Evolutionary conservation across 306 rosid species (phyloP), one percentile per base, ranked within the genome.

Genomic region (Corylus heterophylla): DNA sequence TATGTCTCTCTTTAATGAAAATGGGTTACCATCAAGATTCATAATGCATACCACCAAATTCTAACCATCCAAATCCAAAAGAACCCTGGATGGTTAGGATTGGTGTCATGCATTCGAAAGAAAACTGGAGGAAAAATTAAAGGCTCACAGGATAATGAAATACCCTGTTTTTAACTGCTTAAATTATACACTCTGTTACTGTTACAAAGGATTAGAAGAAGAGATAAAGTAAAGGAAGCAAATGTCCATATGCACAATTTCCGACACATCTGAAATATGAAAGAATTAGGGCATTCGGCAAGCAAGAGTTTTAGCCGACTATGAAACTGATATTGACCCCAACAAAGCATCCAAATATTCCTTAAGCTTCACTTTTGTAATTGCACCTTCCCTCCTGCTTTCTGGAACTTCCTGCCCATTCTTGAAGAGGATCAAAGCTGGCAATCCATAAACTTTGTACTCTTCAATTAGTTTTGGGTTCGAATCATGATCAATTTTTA

Each of bases 311-410:
- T 59, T 14, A 72, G 14, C 56, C 27, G 54, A 74, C 84, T 90
- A 93, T 44, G 89, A 54, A 66, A 90, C 90, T 22, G 96, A 88
- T 47, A 76, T 71, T 0, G 92, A 89, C 76, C 87, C 87, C 89
- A 93, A 83, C 4, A 93, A 86, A 42, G 90, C 78, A 78, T 93
- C 93, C 17, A 93, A 47, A 70, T 93, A 86, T 39, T 82, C 94
- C 82, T 87, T 87, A 17, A 93, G 94, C 89, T 93, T 91, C 69
- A 9, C 86, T 82, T 93, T 93, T 27, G 98, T 82, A 51, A 91
- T 91, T 54, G 98, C 97, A 44, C 97, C 98, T 86, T 91, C 98
- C 87, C 87, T 90, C 78, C 95, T 87, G 87, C 98, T 93, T 82
- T 85, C 88, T 51, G 92, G 91, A 69, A 93, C 89, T 85, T 88